A percentile compares a stretch with the other conserved stretches of the same genome.
phyloP scores from a whole-genome alignment of 805 yeast species.

The Yamadazyma ubonensis region DNA sequence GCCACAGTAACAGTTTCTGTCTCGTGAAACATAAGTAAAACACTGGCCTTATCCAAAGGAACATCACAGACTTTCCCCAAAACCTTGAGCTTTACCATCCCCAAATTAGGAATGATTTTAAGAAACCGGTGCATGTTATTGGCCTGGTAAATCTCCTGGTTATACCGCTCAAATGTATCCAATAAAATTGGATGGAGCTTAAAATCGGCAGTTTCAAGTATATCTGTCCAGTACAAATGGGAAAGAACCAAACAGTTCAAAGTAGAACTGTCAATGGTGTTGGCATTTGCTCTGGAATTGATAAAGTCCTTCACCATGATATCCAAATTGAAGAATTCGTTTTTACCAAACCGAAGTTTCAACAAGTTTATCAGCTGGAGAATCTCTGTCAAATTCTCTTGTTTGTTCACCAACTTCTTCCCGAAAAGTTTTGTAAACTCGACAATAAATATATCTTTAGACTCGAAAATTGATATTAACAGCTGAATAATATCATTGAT shows the following conservation, averaged over 20 bases:
- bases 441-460: conserved; percentile 60
- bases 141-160: conserved; percentile 35
- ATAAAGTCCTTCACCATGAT: conserved; percentile 79
- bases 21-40: conserved; percentile 50
- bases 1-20: conserved; percentile 33
- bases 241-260: conserved; percentile 64
- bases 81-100: conserved; percentile 61
- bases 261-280: conserved; percentile 21
- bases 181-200: conserved; percentile 49
- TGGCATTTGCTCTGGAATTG: conserved; percentile 43
- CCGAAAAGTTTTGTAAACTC: conserved; percentile 67
- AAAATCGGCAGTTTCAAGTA: conserved; percentile 28
- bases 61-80: conserved; percentile 42
- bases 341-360: conserved; percentile 63
- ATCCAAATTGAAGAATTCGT: conserved; percentile 66
- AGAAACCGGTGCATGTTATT: conserved; percentile 59
- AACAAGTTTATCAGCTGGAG: conserved; percentile 49
- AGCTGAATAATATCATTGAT: conserved; percentile 70
- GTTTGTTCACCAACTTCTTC: conserved; percentile 47
- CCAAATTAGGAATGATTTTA: conserved; percentile 55
- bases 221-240: conserved; percentile 67
- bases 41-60: conserved; percentile 67
- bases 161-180: conserved; percentile 43
- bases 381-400: conserved; percentile 29
- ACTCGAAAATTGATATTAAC: conserved; percentile 68